Evolutionary conservation across 495 filamentous ascomycete species (phyloP).

Genomic region (Podospora pseudocomata): DNA sequence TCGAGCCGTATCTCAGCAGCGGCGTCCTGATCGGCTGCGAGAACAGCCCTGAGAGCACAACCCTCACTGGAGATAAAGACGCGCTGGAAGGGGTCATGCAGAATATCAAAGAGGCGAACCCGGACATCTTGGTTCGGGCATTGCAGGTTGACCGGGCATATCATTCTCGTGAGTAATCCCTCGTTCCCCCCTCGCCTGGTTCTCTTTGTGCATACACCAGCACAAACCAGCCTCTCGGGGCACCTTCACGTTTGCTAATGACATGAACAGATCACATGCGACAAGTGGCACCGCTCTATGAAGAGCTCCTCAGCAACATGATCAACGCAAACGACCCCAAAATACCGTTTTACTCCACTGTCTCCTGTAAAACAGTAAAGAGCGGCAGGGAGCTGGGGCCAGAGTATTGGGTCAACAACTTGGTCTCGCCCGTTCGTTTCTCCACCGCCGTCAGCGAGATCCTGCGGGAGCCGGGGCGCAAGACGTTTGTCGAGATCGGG

Average conservation of each 20-base stretch:
- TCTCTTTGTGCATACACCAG: too few species aligned
- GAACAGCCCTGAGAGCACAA: background rate
- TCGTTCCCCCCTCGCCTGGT: too few species aligned
- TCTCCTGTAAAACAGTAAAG: background rate
- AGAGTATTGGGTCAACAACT: background rate
- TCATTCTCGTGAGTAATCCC: background rate
- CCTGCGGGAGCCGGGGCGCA: background rate
- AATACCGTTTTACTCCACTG: background rate
- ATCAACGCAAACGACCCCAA: background rate
- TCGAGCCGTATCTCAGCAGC: background rate
- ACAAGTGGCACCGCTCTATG: background rate
- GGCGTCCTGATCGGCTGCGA: background rate
- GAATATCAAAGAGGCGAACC: background rate
- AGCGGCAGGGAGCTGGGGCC: background rate
- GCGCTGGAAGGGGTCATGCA: background rate
- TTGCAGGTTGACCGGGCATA: background rate
- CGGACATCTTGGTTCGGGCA: background rate
- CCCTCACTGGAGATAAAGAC: background rate
- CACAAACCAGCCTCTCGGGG: too few species aligned
- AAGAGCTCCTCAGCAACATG: background rate
- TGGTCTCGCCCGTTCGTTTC: background rate
- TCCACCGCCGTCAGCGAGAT: background rate
- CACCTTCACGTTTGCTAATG: too few species aligned
- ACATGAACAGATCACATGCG: background rate
- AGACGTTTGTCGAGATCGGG: background rate